Base-by-base conservation (phyloP, 768 basidiomycete genomes). In the Trametes punicea region DNA sequence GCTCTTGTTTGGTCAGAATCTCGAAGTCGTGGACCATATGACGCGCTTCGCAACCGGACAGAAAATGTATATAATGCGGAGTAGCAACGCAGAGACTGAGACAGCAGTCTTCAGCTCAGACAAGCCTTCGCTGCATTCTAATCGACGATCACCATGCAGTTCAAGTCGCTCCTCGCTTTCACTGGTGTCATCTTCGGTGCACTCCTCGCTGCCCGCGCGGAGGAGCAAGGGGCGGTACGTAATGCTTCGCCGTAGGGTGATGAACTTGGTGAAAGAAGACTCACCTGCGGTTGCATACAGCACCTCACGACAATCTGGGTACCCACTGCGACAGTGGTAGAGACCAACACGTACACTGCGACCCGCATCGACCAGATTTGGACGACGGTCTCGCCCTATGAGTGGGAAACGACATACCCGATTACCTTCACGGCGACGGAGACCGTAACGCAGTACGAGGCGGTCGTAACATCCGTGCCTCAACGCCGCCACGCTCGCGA, bases 351-450 rank as follows among this genome's bases (percentile, higher is more conserved):
- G 6, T 60, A 30, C 49, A 55, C 53, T n/a, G 58, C 36, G 20
- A 60, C 58, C 5, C 58, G 58, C 48, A 30, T 60, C n/a, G 58
- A 60, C 20, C 46, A 60, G 38, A 40, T 60, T 29, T 60, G 58
- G 58, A 51, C 48, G 36, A 55, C 53, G 4, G 44, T 46, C 49
- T 9, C 58, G 20, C 58, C 58, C 13, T 60, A 60, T 39, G 53
- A 51, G 44, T 55, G 49, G 48, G 30, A 44, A 36, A 60, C 58
- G 30, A 60, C 58, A 23, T 60, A 33, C 58, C 58, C 58, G 9
- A 55, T 55, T 42, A 55, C 53, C 16, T 60, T 41, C 42, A 55
- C 53, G 1, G 58, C 53, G 34, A 42, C 41, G n/a, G 18, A 60
- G 48, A 60, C 58, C 15, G 25, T n/a, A 39, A 60, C 58, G n/a